Evolutionary conservation across 2,329 filamentous ascomycete genomes (phyloP), one percentile per base, ranked within the genome.

Genomic region (Coleophoma cylindrospora): DNA sequence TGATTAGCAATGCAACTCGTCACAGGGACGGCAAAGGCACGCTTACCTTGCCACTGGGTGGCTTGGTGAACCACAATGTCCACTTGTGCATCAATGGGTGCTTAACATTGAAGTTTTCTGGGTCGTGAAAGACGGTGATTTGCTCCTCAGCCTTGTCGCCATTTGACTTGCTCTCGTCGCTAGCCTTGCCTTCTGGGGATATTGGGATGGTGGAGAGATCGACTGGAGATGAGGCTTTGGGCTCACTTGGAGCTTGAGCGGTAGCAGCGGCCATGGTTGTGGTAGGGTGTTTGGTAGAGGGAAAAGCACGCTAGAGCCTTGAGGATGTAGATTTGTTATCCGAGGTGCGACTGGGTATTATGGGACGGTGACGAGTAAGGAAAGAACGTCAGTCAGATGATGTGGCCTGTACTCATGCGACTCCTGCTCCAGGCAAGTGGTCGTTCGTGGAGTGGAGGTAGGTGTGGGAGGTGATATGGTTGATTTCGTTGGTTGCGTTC

Each of bases 41-140:
- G 41, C 50, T 33, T 72, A 94, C 91, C 86, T 95, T 96, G 75
- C 91, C 91, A 68, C 86, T 95, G 40, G 92, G 88, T 48, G 94
- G 92, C 81, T 97, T 97, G 65, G 92, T 97, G 78, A 97, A 99
- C 95, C 95, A 99, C 50, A 99, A 79, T 52, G 94, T 97, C 94
- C 94, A 99, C 68, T 89, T 87, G 78, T 96, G 88, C 81, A 95
- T 91, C 54, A 99, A 81, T 59, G 91, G 92, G 71, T 99, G 94
- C 81, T 97, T 99, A 72, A 99, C 94, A 64, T 95, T 99, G 82
- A 99, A 99, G 79, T 99, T 96, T 60, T 96, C 88, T 62, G 94
- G 87, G 74, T 97, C 91, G 69, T 99, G 91, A 76, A 99, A 99
- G 61, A 99, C 92, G 43, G 94, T 99, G 64, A 96, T 79, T 47